phyloP scores from a whole-genome alignment of 1,284 basidiomycete genomes.

The Cryptococcus sp. region DNA sequence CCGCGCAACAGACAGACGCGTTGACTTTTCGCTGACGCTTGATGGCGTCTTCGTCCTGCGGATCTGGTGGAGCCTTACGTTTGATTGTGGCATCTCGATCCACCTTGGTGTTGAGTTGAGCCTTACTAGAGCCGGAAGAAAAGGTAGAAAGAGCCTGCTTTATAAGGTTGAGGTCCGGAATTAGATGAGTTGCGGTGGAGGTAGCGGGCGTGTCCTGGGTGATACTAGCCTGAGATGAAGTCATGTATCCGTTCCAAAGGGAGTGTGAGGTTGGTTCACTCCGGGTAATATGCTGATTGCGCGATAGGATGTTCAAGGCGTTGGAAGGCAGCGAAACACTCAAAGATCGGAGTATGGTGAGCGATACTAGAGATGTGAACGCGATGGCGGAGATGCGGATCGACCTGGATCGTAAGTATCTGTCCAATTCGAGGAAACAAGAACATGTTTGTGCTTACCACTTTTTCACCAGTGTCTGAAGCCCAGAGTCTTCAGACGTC shows the following conservation, averaged over 20 bases:
- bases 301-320: neutral
- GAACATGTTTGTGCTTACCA: no score
- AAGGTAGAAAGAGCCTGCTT: conserved; percentile 23
- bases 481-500: no score
- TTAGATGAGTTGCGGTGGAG: conserved; percentile 4
- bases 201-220: no score
- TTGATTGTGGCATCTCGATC: neutral
- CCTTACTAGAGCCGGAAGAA: conserved; percentile 3
- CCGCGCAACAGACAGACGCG: conserved; percentile 8
- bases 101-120: neutral
- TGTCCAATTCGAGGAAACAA: no score
- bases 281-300: neutral
- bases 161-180: conserved; percentile 23
- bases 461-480: no score
- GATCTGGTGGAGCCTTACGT: neutral
- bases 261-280: neutral
- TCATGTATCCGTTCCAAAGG: neutral
- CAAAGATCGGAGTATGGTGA: conserved; percentile 10
- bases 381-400: conserved; percentile 12
- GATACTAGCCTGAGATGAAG: no score
- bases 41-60: neutral
- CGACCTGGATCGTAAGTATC: conserved; percentile 2
- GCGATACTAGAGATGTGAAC: conserved; percentile 13
- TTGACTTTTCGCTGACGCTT: neutral
- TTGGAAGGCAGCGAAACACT: neutral